Percentiles rank a stretch among this genome's conserved stretches.
phyloP scores from a whole-genome alignment of 2,329 filamentous ascomycete species.

The Exophiala aquamarina region DNA sequence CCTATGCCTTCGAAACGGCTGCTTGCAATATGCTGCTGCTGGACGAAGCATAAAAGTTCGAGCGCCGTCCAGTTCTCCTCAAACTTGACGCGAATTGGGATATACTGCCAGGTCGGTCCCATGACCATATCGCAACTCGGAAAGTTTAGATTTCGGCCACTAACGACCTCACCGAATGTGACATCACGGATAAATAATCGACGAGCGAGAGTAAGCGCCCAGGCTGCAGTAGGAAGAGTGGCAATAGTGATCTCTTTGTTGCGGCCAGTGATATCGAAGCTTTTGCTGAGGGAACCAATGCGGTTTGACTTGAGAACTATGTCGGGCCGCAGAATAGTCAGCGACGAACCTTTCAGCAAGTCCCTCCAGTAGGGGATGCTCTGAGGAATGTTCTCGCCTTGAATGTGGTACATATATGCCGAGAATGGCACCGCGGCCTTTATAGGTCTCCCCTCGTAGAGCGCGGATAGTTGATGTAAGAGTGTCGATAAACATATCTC shows the following conservation, averaged over 20 bases:
- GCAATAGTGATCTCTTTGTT: constrained; percentile 60
- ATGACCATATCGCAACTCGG: constrained; percentile 57
- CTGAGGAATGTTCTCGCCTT: constrained; percentile 34
- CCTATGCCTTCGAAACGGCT: constrained; percentile 58
- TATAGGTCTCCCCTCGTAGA: constrained; percentile 45
- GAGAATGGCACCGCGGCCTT: constrained; percentile 46
- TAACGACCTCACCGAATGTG: constrained; percentile 66
- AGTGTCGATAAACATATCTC: constrained; percentile 65
- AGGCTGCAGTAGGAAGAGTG: constrained; percentile 66
- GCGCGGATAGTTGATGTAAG: constrained; percentile 59
- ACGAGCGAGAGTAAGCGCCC: constrained; percentile 62
- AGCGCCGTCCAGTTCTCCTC: constrained; percentile 50
- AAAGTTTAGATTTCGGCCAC: constrained; percentile 61
- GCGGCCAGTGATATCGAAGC: constrained; percentile 48
- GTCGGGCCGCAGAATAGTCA: constrained; percentile 35
- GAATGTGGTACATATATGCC: constrained; percentile 43
- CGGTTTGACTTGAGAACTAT: not conserved
- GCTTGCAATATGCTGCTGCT: constrained; percentile 59
- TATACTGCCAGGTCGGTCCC: constrained; percentile 68
- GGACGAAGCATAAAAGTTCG: constrained; percentile 54
- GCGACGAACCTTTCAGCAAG: constrained; percentile 56
- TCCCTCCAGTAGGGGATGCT: constrained; percentile 62
- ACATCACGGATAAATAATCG: constrained; percentile 56
- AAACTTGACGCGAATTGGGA: constrained; percentile 63
- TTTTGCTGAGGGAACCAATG: constrained; percentile 3